Conservation (phyloP, 495 filamentous ascomycete genomes). For the Aspergillus coremiiformis region DNA sequence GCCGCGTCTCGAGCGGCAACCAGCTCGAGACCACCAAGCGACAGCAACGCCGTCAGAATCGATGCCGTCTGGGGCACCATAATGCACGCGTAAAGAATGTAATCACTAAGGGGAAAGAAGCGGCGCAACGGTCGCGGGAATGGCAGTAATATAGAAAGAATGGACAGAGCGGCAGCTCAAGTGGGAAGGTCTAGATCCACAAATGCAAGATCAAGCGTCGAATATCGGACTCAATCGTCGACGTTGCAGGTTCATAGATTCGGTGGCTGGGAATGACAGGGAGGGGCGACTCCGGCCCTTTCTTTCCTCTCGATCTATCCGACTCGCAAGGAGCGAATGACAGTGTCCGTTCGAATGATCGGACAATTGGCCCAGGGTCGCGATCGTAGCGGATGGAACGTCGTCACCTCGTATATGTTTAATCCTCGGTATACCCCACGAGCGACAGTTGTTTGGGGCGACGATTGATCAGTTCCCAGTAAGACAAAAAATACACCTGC, state of each 20-base stretch:
- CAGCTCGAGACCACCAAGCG: constrained; percentile 31
- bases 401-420: not conserved
- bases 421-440: not conserved
- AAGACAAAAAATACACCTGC: too few relatives aligned
- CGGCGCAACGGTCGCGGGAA: constrained; percentile 7
- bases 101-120: constrained; percentile 15
- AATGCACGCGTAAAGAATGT: constrained; percentile 15
- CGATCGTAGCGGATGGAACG: not conserved
- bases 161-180: constrained; percentile 23
- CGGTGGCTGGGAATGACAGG: constrained; percentile 9
- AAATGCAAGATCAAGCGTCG: constrained; percentile 5
- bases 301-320: not conserved
- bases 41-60: constrained; percentile 26
- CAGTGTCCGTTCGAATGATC: too few relatives aligned
- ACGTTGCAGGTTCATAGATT: constrained; percentile 6
- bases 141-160: constrained; percentile 13
- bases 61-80: constrained; percentile 29
- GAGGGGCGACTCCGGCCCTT: not conserved
- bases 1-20: constrained; percentile 28
- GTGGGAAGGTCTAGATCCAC: not conserved
- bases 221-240: constrained; percentile 6
- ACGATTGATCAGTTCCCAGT: not conserved
- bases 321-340: not conserved
- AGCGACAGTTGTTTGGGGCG: not conserved
- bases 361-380: not conserved